Evolutionary conservation across 1,139 yeast species (phyloP).

Genomic region (Candida sp.): DNA sequence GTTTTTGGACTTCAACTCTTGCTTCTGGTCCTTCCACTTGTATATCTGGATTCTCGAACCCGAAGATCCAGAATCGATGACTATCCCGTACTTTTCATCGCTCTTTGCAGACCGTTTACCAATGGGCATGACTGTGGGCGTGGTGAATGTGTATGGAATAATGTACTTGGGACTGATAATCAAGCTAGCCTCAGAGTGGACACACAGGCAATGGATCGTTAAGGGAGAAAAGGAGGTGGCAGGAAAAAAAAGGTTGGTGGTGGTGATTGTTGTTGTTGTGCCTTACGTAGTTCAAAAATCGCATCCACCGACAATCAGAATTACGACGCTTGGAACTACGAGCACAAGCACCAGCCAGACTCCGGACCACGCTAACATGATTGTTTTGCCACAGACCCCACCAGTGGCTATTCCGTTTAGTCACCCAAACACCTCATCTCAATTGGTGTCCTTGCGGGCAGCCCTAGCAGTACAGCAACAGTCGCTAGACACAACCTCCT

Average conservation of each 20-base stretch:
- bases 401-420: slow-evolving; percentile 24
- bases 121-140: slow-evolving; percentile 10
- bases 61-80: slow-evolving; percentile 82
- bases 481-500: slow-evolving; percentile 32
- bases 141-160: too few species aligned
- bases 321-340: too few species aligned
- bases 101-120: slow-evolving; percentile 12
- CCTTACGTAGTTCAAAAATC: neutral
- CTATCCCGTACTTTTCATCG: slow-evolving; percentile 61
- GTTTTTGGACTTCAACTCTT: slow-evolving; percentile 23
- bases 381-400: slow-evolving; percentile 37
- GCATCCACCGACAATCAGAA: neutral
- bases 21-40: slow-evolving; percentile 60
- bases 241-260: neutral
- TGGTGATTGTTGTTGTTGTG: neutral
- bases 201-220: neutral
- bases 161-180: too few species aligned
- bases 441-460: slow-evolving; percentile 20
- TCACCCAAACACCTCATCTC: slow-evolving; percentile 16
- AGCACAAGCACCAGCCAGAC: neutral
- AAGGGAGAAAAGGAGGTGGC: neutral
- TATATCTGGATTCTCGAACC: slow-evolving; percentile 79
- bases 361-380: slow-evolving; percentile 20
- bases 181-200: neutral
- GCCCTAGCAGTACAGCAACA: slow-evolving; percentile 17